Conservation (phyloP, 73 alveolate species). For the Paramecium sonneborni region DNA sequence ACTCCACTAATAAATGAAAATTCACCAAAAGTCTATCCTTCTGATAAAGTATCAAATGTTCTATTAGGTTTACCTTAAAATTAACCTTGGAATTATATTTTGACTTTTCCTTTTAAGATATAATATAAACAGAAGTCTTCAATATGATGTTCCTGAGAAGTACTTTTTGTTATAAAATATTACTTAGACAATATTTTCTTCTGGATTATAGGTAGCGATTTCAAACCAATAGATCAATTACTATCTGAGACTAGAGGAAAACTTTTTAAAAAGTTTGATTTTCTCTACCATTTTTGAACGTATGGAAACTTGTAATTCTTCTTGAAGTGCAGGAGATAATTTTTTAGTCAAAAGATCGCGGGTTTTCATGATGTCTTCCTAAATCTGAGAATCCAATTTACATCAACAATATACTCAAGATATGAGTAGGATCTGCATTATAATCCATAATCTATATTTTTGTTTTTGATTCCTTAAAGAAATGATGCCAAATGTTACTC, state of each 20-base stretch:
- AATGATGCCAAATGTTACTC: neutral
- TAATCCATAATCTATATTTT: neutral
- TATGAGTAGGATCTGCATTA: neutral
- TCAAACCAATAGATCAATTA: neutral
- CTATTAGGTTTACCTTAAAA: neutral
- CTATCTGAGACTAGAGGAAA: neutral
- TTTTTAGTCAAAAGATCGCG: neutral
- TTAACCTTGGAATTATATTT: neutral
- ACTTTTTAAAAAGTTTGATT: neutral
- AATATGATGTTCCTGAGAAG: neutral
- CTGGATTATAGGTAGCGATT: neutral
- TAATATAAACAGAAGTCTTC: neutral
- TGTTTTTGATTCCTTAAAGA: neutral
- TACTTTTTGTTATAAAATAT: no score
- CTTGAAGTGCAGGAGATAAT: neutral
- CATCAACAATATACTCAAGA: neutral
- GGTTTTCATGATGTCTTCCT: neutral
- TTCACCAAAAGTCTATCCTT: conserved; percentile 38
- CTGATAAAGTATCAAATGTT: neutral
- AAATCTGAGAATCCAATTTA: neutral
- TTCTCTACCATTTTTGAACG: neutral
- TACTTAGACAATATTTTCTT: neutral
- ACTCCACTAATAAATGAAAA: neutral
- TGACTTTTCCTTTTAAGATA: neutral
- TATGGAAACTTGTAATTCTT: neutral